These are phyloP conservation scores for Fusarium concolor DNA, from an alignment of 2,329 filamentous ascomycete species.

Conservation along the genomic window DNA sequence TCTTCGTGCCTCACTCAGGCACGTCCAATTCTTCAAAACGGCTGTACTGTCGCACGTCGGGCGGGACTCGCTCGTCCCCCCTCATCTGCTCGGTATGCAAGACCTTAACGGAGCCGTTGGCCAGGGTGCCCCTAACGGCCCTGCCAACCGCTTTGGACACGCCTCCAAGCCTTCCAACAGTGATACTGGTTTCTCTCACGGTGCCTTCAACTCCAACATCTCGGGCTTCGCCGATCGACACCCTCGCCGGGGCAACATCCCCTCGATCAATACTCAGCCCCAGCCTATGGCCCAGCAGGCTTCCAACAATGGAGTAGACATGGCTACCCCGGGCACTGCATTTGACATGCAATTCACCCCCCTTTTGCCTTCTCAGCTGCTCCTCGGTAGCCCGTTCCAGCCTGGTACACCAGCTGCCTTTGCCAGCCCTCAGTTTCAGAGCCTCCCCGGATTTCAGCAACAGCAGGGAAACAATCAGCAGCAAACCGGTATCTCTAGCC, in stretches of 20 bases:
- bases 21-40: slow-evolving; percentile 78
- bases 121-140: slow-evolving; percentile 54
- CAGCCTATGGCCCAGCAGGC: slow-evolving; percentile 66
- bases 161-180: slow-evolving; percentile 84
- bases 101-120: slow-evolving; percentile 76
- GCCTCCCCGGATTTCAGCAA: slow-evolving; percentile 79
- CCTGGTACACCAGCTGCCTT: slow-evolving; percentile 92
- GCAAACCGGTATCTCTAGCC: slow-evolving; percentile 75
- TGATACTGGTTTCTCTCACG: slow-evolving; percentile 92
- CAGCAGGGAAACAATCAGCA: slow-evolving; percentile 65
- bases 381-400: slow-evolving; percentile 96
- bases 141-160: slow-evolving; percentile 75
- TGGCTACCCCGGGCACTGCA: slow-evolving; percentile 86
- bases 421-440: slow-evolving; percentile 91
- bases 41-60: slow-evolving; percentile 80
- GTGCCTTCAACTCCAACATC: slow-evolving; percentile 89
- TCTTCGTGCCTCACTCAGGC: slow-evolving; percentile 52
- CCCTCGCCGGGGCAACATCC: slow-evolving; percentile 85
- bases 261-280: slow-evolving; percentile 90
- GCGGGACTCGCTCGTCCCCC: slow-evolving; percentile 88
- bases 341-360: slow-evolving; percentile 99
- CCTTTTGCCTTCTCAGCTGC: slow-evolving; percentile 90
- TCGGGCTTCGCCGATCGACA: slow-evolving; percentile 88
- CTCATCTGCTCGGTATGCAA: slow-evolving; percentile 92
- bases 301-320: slow-evolving; percentile 71